Evolutionary conservation across 2,329 filamentous ascomycete genomes (phyloP), one percentile per base, ranked within the genome.

Genomic region (Sordariomycetes sp.): DNA sequence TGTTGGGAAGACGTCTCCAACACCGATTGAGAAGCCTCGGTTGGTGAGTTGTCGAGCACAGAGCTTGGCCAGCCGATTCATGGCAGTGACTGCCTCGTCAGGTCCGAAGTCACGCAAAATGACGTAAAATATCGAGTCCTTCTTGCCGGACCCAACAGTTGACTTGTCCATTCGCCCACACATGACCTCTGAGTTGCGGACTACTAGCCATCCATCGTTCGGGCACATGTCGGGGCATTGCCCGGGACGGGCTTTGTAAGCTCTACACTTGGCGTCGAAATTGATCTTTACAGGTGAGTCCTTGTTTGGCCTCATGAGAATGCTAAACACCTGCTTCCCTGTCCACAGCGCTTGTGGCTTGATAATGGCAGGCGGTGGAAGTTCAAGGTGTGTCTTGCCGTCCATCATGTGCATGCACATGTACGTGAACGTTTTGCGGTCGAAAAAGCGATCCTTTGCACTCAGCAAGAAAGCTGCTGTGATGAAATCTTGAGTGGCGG

Each of bases 401-500:
- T 88, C 81, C 50, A 95, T 79, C 92, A 98, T 98, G 58, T 88
- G 92, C 56, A 85, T 82, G 53, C 88, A 93, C 27, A 95, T 75
- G 45, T 93, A 88, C 3, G 83, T 81, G 50, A 98, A 98, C 0
- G 83, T 80, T 46, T 82, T 82, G 34, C 90, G 79, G 48, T 94
- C 86, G 50, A 84, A 94, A 59, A 98, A 96, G 37, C 79, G 76
- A 53, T 96, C 90, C 53, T 96, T 96, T 57, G 80, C 84, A 47
- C 86, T 94, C 18, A 96, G 68, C 4, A 96, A 64, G 52, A 87
- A 98, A 1, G 92, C 85, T 4, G 88, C 88, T 18, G 90, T 96
- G 48, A 98, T 96, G 63, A 98, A 98, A 68, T 98, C 92, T 51
- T 98, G 92, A 20, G 94, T 98, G n/a, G 92, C 90, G 14, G 88